These are phyloP conservation scores for Geosmithia morbida DNA, from an alignment of 2,329 filamentous ascomycete genomes.

Conservation along the genomic window DNA sequence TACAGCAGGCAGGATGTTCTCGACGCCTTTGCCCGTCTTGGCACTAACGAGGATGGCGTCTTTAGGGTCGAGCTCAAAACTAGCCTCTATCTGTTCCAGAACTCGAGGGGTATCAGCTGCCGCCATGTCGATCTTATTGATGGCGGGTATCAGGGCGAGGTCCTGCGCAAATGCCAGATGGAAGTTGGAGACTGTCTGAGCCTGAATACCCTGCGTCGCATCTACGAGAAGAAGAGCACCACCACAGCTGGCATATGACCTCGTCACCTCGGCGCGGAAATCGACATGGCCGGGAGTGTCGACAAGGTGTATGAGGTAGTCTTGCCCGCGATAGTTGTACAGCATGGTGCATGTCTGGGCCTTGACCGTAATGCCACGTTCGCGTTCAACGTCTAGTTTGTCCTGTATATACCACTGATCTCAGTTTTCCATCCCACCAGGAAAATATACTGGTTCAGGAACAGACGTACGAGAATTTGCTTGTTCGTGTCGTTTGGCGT, in stretches of 20 bases:
- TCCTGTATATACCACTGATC: slow-evolving; percentile 30
- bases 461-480: slow-evolving; percentile 54
- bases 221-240: slow-evolving; percentile 88
- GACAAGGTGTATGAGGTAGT: slow-evolving; percentile 89
- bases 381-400: slow-evolving; percentile 90
- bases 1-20: slow-evolving; percentile 68
- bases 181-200: slow-evolving; percentile 97
- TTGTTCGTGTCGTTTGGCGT: slow-evolving; percentile 68
- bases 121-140: slow-evolving; percentile 93
- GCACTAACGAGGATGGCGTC: slow-evolving; percentile 65
- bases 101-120: slow-evolving; percentile 79
- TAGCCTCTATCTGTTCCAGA: slow-evolving; percentile 69
- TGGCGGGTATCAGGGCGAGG: slow-evolving; percentile 71
- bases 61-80: slow-evolving; percentile 74
- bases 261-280: slow-evolving; percentile 89
- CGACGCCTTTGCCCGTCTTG: slow-evolving; percentile 85
- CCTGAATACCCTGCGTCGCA: slow-evolving; percentile 91
- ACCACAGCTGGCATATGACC: slow-evolving; percentile 91
- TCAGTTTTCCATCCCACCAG: not conserved
- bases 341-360: slow-evolving; percentile 98
- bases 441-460: no score
- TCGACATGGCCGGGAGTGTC: slow-evolving; percentile 97
- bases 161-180: slow-evolving; percentile 93
- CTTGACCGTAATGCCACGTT: slow-evolving; percentile 96
- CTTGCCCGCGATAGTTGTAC: slow-evolving; percentile 70